Evolutionary conservation across 2,329 filamentous ascomycete species (phyloP), one percentile per base, ranked within the genome.

Genomic region (Sporothrix euskadiensis): DNA sequence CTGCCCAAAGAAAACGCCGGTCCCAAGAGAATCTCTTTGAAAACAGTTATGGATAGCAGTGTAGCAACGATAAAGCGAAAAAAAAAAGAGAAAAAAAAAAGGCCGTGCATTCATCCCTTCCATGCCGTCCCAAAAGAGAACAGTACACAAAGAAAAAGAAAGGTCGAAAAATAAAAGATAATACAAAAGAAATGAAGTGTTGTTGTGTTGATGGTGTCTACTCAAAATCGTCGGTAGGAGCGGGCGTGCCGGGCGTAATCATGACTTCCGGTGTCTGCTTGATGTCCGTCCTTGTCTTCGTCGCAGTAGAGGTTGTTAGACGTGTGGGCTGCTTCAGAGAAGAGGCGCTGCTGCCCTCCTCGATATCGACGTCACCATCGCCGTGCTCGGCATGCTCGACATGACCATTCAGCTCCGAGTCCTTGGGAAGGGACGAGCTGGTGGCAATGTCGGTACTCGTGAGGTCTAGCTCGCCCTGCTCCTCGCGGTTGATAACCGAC

Each of bases 201-300:
- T 49, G 44, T 16, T 16, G 30, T 19, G 56, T 7, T 19, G 30
- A 10, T 19, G 4, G 3, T n/a, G 9, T 26, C 57, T 47, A 75
- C 4, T 74, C 72, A 56, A 74, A 75, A n/a, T 72, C 65, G 39
- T 73, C 14, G 1, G 56, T 22, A 0, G 81, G 78, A 0, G 80
- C 81, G 2, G 86, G 85, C 0, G 86, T 88, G 19, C 83, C 85
- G 0, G 85, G 85, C 0, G 86, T 87, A n/a, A 88, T 77, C 56
- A 82, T 83, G 0, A 87, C 77, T 54, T 84, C 80, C 0, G 86
- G 85, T 0, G 84, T 78, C 19, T 54, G 47, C 26, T 72, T 71
- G 8, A 49, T 54, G 9, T 70, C n/a, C 78, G 63, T 49, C 44
- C 19, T 49, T 19, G 44, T 35, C 35, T 35, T 35, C 8, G 35